These are phyloP conservation scores for Gryganskiella cystojenkinii DNA, from an alignment of 192 early-diverging fungal genomes.

Conservation along the genomic window DNA sequence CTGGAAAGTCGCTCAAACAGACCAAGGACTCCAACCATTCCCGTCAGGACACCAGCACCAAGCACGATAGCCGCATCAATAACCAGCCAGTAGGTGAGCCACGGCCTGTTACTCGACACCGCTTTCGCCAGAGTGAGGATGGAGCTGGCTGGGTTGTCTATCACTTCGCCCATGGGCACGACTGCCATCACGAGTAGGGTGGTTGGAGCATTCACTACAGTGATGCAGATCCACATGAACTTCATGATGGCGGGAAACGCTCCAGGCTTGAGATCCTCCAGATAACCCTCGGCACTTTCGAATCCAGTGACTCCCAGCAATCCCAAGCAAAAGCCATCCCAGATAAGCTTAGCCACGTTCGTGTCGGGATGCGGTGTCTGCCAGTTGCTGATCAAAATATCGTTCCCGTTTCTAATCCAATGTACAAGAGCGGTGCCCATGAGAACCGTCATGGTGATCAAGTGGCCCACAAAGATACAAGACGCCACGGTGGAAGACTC, in stretches of 20 bases:
- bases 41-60: slow-evolving; percentile 67
- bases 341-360: slow-evolving; percentile 48
- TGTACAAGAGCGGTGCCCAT: slow-evolving; percentile 54
- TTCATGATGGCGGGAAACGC: slow-evolving; percentile 68
- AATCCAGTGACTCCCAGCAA: slow-evolving; percentile 65
- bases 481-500: slow-evolving; percentile 64
- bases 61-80: slow-evolving; percentile 69
- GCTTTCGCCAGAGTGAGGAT: slow-evolving; percentile 59
- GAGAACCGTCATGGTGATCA: slow-evolving; percentile 54
- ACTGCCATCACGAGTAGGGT: slow-evolving; percentile 56
- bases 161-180: slow-evolving; percentile 57
- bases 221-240: slow-evolving; percentile 60
- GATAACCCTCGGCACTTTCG: slow-evolving; percentile 64
- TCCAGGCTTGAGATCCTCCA: slow-evolving; percentile 66
- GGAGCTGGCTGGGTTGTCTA: slow-evolving; percentile 49
- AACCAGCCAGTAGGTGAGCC: slow-evolving; percentile 57
- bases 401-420: slow-evolving; percentile 55
- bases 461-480: slow-evolving; percentile 59
- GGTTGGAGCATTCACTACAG: slow-evolving; percentile 60
- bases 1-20: slow-evolving; percentile 61
- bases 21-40: slow-evolving; percentile 63
- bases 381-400: slow-evolving; percentile 58
- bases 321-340: slow-evolving; percentile 65
- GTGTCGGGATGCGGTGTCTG: slow-evolving; percentile 42
- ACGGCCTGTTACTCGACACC: slow-evolving; percentile 30